These are phyloP conservation scores for Dillenia suffruticosa DNA, from an alignment of 164 flowering plant genomes.

Conservation along the genomic window DNA sequence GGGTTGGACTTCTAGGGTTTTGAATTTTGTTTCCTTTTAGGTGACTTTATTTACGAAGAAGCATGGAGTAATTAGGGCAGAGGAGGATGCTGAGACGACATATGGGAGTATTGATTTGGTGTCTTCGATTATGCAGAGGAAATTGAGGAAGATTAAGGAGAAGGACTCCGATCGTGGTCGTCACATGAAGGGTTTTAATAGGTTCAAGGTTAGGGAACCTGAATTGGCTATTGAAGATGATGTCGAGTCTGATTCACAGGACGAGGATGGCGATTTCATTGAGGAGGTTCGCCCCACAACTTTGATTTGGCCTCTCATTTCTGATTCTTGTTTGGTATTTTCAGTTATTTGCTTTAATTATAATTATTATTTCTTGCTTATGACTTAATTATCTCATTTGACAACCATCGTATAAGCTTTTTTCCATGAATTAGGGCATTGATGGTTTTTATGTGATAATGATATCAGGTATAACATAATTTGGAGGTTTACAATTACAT, in stretches of 20 bases:
- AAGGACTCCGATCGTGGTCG: slow-evolving; percentile 88
- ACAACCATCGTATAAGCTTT: no score
- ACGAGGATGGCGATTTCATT: slow-evolving; percentile 26
- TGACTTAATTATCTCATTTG: no score
- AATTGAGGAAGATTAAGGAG: slow-evolving; percentile 92
- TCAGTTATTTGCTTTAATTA: no score
- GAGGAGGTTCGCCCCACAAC: slow-evolving; percentile 30
- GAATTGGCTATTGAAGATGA: slow-evolving; percentile 21
- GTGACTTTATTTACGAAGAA: slow-evolving; percentile 80
- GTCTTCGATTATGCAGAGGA: slow-evolving; percentile 75
- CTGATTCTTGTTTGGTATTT: no score
- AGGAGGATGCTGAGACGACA: slow-evolving; percentile 74
- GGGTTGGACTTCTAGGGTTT: slow-evolving; percentile 1
- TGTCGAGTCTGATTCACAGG: slow-evolving; percentile 15
- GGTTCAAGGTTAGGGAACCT: slow-evolving; percentile 58
- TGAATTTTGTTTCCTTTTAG: slow-evolving; percentile 23
- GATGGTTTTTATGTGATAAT: no score
- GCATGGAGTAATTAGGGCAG: slow-evolving; percentile 91
- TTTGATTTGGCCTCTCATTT: not conserved
- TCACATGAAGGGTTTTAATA: slow-evolving; percentile 79
- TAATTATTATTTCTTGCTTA: no score
- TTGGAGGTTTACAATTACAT: no score
- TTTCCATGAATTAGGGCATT: no score
- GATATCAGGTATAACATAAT: no score
- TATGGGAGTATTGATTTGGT: slow-evolving; percentile 85